These are phyloP conservation scores for Arthroderma sp. DNA, from an alignment of 2,329 filamentous ascomycete species.

Conservation along the genomic window DNA sequence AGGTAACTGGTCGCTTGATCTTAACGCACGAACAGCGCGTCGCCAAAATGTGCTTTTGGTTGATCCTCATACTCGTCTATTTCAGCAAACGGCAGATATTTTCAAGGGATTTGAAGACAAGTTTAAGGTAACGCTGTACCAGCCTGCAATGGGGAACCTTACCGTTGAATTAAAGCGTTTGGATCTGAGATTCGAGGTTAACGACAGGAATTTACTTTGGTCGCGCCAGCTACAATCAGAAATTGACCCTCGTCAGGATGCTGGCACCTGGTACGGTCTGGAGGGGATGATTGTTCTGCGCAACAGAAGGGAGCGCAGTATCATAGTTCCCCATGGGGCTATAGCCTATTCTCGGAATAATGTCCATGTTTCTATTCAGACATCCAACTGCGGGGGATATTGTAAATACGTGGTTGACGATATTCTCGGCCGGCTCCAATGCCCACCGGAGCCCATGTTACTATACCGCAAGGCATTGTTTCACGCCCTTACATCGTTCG, in stretches of 20 bases:
- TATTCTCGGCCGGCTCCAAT: constrained; percentile 43
- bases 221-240: constrained; percentile 38
- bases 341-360: constrained; percentile 19
- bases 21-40: constrained; percentile 14
- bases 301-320: constrained; percentile 32
- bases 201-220: constrained; percentile 27
- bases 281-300: constrained; percentile 45
- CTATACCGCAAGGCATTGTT: constrained; percentile 43
- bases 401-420: constrained; percentile 41
- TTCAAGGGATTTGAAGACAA: constrained; percentile 40
- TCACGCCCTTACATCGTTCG: constrained; percentile 25
- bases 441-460: constrained; percentile 42
- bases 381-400: constrained; percentile 28
- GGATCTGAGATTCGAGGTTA: constrained; percentile 43
- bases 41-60: constrained; percentile 22
- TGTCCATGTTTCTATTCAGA: constrained; percentile 33
- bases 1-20: constrained; percentile 30
- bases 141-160: constrained; percentile 25
- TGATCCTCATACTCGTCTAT: constrained; percentile 27
- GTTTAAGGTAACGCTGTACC: constrained; percentile 33
- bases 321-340: constrained; percentile 41
- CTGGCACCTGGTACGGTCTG: constrained; percentile 48
- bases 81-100: constrained; percentile 19
- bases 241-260: constrained; percentile 45
- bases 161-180: constrained; percentile 40